Evolutionary conservation across 805 yeast species (phyloP).

Genomic region (Pichia ethanolica): DNA sequence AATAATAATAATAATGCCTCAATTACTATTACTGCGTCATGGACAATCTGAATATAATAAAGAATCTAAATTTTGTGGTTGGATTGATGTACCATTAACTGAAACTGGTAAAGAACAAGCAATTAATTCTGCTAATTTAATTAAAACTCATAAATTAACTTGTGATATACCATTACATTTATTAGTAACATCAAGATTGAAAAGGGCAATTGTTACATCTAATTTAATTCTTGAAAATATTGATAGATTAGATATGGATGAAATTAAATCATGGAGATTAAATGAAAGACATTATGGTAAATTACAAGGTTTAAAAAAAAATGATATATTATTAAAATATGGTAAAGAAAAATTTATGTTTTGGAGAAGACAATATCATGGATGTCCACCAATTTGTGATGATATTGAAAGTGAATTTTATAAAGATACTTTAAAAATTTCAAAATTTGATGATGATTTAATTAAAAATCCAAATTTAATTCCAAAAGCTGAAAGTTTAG

Average conservation of each 20-base stretch:
- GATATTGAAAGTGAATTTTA: slow-evolving; percentile 34
- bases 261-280: slow-evolving; percentile 67
- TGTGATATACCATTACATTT: slow-evolving; percentile 35
- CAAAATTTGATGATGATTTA: slow-evolving; percentile 26
- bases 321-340: slow-evolving; percentile 51
- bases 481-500: slow-evolving; percentile 68
- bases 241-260: slow-evolving; percentile 39
- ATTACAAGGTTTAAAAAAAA: slow-evolving; percentile 72
- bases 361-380: slow-evolving; percentile 74
- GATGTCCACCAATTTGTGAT: slow-evolving; percentile 46
- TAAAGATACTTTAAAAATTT: slow-evolving; percentile 18
- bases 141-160: slow-evolving; percentile 36
- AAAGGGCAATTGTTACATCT: slow-evolving; percentile 71
- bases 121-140: slow-evolving; percentile 47
- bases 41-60: slow-evolving; percentile 80
- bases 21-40: slow-evolving; percentile 60
- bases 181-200: slow-evolving; percentile 55
- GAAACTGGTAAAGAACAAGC: slow-evolving; percentile 66
- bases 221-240: slow-evolving; percentile 54
- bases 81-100: slow-evolving; percentile 73
- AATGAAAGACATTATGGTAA: slow-evolving; percentile 83
- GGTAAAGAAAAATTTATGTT: slow-evolving; percentile 71
- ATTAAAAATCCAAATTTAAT: slow-evolving; percentile 34
- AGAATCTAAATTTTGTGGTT: slow-evolving; percentile 72
- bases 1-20: slow-evolving; percentile 8